These are phyloP conservation scores for Pestalotiopsis fici DNA, from an alignment of 2,329 filamentous ascomycete genomes.

Conservation along the genomic window DNA sequence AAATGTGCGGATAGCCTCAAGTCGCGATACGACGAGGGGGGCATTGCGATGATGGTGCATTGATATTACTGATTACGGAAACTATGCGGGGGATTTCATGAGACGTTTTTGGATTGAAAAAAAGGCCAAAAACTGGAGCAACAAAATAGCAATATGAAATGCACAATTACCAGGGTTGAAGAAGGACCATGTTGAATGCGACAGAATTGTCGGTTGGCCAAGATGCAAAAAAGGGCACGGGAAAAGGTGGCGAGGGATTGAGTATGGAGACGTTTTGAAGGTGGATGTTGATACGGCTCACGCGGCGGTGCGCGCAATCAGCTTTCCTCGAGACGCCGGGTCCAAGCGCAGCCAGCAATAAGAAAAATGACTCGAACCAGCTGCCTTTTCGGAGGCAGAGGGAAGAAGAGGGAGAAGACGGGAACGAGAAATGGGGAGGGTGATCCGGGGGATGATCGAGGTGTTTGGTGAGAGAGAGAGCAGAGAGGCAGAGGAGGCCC, in stretches of 20 bases:
- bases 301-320: constrained; percentile 15
- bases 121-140: background rate
- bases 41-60: background rate
- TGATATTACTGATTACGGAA: background rate
- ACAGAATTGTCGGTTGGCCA: constrained; percentile 15
- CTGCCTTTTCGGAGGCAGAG: constrained; percentile 23
- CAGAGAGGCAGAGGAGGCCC: background rate
- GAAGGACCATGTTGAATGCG: constrained; percentile 22
- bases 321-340: background rate
- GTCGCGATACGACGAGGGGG: constrained; percentile 12
- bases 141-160: background rate
- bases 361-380: constrained; percentile 26
- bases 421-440: constrained; percentile 23
- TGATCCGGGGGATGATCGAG: constrained; percentile 11
- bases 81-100: background rate
- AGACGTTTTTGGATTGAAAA: background rate
- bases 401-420: constrained; percentile 17
- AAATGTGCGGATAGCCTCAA: constrained; percentile 31
- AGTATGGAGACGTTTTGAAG: constrained; percentile 8
- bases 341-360: constrained; percentile 7
- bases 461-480: constrained; percentile 12
- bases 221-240: constrained; percentile 13
- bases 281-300: constrained; percentile 17
- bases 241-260: constrained; percentile 18
- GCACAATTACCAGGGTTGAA: constrained; percentile 17